Base-by-base conservation (phyloP, 768 basidiomycete species). In the Dentipellis fragilis region DNA sequence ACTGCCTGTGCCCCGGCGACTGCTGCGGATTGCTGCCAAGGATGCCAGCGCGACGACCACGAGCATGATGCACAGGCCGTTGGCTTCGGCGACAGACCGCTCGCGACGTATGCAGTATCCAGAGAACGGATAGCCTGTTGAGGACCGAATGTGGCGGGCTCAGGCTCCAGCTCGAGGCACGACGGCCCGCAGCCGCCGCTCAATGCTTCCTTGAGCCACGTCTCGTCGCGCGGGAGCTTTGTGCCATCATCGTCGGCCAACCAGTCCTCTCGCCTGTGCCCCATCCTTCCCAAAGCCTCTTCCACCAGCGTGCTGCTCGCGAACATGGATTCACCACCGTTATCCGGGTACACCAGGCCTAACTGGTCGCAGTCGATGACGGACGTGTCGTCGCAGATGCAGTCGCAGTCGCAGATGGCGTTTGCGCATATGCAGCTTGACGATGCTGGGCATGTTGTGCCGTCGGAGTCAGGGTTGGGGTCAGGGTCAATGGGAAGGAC, bases 111-210 rank as follows among this genome's bases (percentile, higher is more conserved):
- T 56, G 62, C 68, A 1, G 61, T 67, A 1, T 68, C 71, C 0
- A 70, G 73, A 10, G 74, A 75, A 55, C 59, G 71, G n/a, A 66
- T 58, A 4, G 39, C 64, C 0, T 68, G 67, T 54, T 64, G 65
- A 47, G 57, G 63, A 49, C 22, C 22, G 10, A 49, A 10, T 16
- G 17, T 22, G 8, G 22, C 22, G 11, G 8, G 22, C 22, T 19
- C 8, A 10, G n/a, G 10, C 11, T n/a, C 21, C 8, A 7, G 29
- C 29, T 29, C 29, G 29, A 29, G 29, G 29, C 29, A 29, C 29
- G 29, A 29, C 29, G 12, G 49, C 49, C 49, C n/a, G 49, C 19
- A 19, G 8, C 42, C 42, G 5, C 42, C 42, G 3, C 42, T 19
- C 10, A 19, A n/a, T 19, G n/a, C 42, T 10, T n/a, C 42, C 10